phyloP scores from a whole-genome alignment of 306 rosid genomes.

The Glycine latifolia region DNA sequence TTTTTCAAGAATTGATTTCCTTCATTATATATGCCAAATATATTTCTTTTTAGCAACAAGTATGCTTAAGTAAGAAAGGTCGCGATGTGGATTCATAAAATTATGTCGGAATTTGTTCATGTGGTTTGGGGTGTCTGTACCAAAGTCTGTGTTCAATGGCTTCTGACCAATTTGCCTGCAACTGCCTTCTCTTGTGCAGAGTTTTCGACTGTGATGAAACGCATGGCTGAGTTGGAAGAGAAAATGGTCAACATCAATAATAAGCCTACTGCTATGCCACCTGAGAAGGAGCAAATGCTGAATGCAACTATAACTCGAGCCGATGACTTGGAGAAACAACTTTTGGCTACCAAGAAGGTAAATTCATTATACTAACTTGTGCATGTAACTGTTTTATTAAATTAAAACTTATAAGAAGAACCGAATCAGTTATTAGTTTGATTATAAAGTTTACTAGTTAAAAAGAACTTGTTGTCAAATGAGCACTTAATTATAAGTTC shows the following conservation, averaged over 20 bases:
- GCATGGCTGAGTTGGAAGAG: constrained; percentile 88
- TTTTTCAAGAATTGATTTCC: background rate
- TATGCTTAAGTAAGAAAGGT: background rate
- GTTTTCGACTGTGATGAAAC: constrained; percentile 71
- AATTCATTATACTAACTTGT: too few relatives aligned
- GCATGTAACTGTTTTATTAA: background rate
- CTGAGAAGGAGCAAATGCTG: constrained; percentile 77
- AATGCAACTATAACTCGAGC: constrained; percentile 64
- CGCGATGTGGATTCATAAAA: background rate
- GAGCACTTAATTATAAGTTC: too few relatives aligned
- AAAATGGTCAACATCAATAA: constrained; percentile 55
- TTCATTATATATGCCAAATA: background rate
- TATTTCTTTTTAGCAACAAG: background rate
- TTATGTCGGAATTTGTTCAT: too few relatives aligned
- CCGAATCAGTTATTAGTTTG: too few relatives aligned
- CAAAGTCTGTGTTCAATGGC: too few relatives aligned
- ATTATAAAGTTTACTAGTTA: too few relatives aligned
- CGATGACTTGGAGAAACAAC: constrained; percentile 70
- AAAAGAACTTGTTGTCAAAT: too few relatives aligned
- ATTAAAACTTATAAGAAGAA: background rate
- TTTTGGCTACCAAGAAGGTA: constrained; percentile 78
- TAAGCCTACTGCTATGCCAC: constrained; percentile 63
- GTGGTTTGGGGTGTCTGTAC: too few relatives aligned
- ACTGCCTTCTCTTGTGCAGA: constrained; percentile 35
- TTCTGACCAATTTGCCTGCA: constrained; percentile 42